Base-by-base conservation (phyloP, 2,329 filamentous ascomycete genomes). In the Ascochyta viciae-villosae region DNA sequence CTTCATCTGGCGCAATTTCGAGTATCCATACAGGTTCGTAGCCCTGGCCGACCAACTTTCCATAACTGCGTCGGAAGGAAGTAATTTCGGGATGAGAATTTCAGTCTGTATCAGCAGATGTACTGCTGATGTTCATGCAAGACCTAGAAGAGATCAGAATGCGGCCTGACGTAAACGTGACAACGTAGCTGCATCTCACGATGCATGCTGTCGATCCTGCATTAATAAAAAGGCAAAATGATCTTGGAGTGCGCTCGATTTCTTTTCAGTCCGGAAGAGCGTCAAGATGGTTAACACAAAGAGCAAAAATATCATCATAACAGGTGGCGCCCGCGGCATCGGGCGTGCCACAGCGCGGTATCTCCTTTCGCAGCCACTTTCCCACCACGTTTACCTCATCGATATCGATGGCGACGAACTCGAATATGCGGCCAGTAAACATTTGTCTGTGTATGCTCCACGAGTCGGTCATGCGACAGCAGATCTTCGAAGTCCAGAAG, bases 351-450 rank as follows among this genome's bases (percentile, higher is more conserved):
- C 79, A 41, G 72, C 77, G 33, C 76, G 78, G 12, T 74, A 77
- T 50, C 74, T 81, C 23, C 73, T 77, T 24, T 59, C 65, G 1
- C 58, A 63, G 15, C 60, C 71, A 23, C 58, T 63, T 7, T 75
- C 77, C 37, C 75, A 81, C 68, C 73, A 74, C 24, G 72, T 81
- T 46, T 77, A 78, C 61, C 72, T 80, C 31, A 66, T 81, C 43
- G 79, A 81, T 54, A 70, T 76, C 54, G 74, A 81, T 59, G 68
- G 64, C 42, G 71, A 72, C 6, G 76, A 78, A 54, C 68, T 80
- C 13, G 54, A 61, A 22, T 65, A 68, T 47, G 48, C 56, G 12
- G 58, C 62, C 3, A 54, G 49, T n/a, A 58, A 65, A 19, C 68
- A 79, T 60, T 73, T 76, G 3, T 67, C 55, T 62, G 46, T 66